Percentiles rank a stretch among this genome's conserved stretches.
These are phyloP conservation scores for Volvox africanus DNA, from an alignment of 139 green algal genomes.

Conservation along the genomic window DNA sequence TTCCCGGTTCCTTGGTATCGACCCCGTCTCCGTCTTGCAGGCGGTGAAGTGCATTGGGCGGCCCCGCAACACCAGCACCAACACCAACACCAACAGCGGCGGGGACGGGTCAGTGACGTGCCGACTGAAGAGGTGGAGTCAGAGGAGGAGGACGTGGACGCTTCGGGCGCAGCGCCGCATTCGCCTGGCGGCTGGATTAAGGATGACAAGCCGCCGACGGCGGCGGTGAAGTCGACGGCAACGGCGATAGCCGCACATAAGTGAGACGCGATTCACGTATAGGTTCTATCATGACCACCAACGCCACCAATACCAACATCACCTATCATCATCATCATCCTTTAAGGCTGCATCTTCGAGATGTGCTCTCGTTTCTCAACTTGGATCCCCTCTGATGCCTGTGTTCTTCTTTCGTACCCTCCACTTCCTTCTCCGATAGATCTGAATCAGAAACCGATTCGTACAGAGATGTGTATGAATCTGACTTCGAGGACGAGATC, in stretches of 20 bases:
- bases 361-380: too few relatives aligned
- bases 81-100: background rate
- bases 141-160: background rate
- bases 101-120: background rate
- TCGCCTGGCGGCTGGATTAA: slow-evolving; percentile 41
- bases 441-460: background rate
- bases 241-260: too few relatives aligned
- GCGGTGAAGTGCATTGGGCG: background rate
- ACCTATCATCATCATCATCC: background rate
- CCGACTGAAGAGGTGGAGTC: background rate
- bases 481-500: slow-evolving; percentile 20
- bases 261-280: too few relatives aligned
- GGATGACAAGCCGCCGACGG: background rate
- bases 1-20: too few relatives aligned
- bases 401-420: too few relatives aligned
- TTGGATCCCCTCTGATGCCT: too few relatives aligned
- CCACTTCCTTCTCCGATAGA: background rate
- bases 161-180: background rate
- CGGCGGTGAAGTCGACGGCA: too few relatives aligned
- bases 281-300: background rate
- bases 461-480: background rate
- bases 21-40: background rate
- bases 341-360: too few relatives aligned
- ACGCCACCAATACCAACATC: background rate
- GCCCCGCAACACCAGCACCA: background rate